phyloP scores from a whole-genome alignment of 768 basidiomycete species.

The Rhodotorula toruloides region DNA sequence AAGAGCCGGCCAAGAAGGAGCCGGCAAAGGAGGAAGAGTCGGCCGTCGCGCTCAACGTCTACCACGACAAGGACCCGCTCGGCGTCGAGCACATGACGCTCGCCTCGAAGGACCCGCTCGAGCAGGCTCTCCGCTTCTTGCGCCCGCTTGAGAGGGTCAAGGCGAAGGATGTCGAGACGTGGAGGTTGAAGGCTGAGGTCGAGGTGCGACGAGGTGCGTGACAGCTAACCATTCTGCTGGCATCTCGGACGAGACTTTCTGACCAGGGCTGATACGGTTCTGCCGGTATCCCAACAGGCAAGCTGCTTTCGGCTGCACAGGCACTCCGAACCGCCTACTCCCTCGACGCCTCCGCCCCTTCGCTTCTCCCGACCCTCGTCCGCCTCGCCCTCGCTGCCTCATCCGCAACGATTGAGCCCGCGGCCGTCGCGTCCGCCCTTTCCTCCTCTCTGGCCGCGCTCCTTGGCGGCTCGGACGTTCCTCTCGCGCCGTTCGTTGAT shows the following conservation, averaged over 20 bases:
- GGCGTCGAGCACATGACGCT: conserved; percentile 65
- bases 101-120: conserved; percentile 57
- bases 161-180: conserved; percentile 59
- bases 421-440: conserved; percentile 53
- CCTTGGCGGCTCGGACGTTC: conserved; percentile 57
- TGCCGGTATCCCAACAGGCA: conserved; percentile 59
- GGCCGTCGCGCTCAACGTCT: conserved; percentile 42
- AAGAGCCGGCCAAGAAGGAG: conserved; percentile 11
- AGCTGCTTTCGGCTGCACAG: conserved; percentile 69
- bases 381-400: conserved; percentile 51
- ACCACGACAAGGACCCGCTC: conserved; percentile 69
- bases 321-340: conserved; percentile 60
- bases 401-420: conserved; percentile 11
- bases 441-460: conserved; percentile 56
- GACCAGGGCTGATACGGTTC: too few species aligned
- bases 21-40: conserved; percentile 46
- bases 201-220: conserved; percentile 51
- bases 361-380: conserved; percentile 65
- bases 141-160: conserved; percentile 58
- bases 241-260: too few species aligned
- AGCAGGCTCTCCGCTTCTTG: conserved; percentile 67
- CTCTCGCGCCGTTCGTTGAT: conserved; percentile 58
- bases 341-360: conserved; percentile 58
- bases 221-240: too few species aligned
- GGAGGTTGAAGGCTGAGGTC: conserved; percentile 77